Evolutionary conservation across 176 grass and related monocot species (phyloP).

Genomic region (Juncus effusus): DNA sequence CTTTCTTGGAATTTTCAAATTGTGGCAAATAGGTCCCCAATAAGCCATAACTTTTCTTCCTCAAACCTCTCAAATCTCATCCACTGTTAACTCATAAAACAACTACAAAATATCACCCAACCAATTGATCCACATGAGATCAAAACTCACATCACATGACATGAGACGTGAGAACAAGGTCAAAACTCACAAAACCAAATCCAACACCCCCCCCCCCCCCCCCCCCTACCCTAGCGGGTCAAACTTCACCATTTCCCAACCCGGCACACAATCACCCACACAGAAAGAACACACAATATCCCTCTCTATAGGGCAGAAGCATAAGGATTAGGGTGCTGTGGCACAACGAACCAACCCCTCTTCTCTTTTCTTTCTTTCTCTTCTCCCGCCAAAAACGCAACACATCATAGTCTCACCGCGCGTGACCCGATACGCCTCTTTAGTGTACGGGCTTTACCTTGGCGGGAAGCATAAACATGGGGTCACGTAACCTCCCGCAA

Average conservation of each 20-base stretch:
- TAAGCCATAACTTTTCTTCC: background rate
- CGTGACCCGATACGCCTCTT: conserved; percentile 4
- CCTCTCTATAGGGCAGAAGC: background rate
- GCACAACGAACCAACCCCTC: background rate
- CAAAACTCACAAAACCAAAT: background rate
- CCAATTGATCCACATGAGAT: too few species aligned
- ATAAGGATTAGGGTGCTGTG: background rate
- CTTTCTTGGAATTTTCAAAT: background rate
- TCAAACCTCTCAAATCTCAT: too few species aligned
- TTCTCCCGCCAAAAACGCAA: conserved; percentile 21
- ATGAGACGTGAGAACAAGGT: too few species aligned
- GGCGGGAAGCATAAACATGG: background rate
- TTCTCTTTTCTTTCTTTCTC: background rate
- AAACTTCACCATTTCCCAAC: background rate
- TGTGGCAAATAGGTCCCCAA: background rate
- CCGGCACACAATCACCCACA: background rate
- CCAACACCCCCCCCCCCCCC: background rate
- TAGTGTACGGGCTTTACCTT: background rate
- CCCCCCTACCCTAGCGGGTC: background rate
- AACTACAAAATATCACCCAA: too few species aligned
- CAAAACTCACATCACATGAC: too few species aligned
- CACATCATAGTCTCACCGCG: conserved; percentile 5
- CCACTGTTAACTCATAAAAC: too few species aligned
- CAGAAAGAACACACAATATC: background rate
- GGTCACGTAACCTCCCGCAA: conserved; percentile 3